Percentiles rank a stretch among this genome's conserved stretches.
These are phyloP conservation scores for Rhodotorula toruloides DNA, from an alignment of 768 basidiomycete species.

Conservation along the genomic window DNA sequence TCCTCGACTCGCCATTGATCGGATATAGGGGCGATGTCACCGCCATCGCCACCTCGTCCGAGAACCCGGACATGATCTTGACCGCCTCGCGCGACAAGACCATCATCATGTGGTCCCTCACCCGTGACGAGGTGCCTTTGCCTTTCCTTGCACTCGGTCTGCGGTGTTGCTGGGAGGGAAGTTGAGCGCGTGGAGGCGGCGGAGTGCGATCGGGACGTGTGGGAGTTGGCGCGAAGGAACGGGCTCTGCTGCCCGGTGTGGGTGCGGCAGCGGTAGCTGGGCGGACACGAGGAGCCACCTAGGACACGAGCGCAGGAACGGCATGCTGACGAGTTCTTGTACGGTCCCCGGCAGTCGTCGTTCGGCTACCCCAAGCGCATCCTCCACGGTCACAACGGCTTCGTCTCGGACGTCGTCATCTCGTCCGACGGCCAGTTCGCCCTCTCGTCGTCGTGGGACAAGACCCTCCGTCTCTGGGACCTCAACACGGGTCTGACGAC, in stretches of 20 bases:
- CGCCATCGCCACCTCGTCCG: constrained; percentile 90
- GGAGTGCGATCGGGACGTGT: no score
- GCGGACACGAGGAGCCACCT: no score
- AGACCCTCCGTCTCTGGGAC: constrained; percentile 99
- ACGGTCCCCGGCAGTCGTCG: constrained; percentile 54
- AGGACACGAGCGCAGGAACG: neutral
- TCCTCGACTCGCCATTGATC: constrained; percentile 52
- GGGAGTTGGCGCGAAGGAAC: no score
- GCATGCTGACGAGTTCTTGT: neutral
- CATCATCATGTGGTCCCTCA: constrained; percentile 98
- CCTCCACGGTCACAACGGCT: constrained; percentile 83
- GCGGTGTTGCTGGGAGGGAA: neutral
- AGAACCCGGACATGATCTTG: constrained; percentile 99
- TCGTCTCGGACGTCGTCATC: constrained; percentile 40
- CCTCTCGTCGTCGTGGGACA: constrained; percentile 98
- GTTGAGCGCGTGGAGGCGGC: neutral
- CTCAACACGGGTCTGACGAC: constrained; percentile 95
- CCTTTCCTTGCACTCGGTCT: neutral
- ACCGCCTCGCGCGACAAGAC: constrained; percentile 99
- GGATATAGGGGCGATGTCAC: constrained; percentile 96
- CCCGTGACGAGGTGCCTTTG: constrained; percentile 58
- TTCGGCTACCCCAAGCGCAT: constrained; percentile 97
- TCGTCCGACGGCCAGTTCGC: constrained; percentile 92
- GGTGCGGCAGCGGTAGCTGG: no score
- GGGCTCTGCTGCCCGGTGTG: no score